Evolutionary conservation across 2,329 filamentous ascomycete genomes (phyloP).

Genomic region (Ophiostoma sp.): DNA sequence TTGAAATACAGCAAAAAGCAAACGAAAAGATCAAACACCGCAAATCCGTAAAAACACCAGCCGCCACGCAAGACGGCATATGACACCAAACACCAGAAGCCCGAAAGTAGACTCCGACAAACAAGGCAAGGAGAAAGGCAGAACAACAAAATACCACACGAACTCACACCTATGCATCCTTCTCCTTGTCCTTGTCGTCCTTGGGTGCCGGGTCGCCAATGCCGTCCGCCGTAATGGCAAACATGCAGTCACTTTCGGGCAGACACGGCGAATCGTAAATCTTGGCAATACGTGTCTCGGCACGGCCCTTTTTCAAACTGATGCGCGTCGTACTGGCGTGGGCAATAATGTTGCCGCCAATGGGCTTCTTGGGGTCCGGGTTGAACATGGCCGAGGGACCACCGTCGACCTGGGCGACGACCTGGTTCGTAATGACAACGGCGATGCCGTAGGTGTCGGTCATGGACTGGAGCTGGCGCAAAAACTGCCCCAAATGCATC

Average conservation of each 20-base stretch:
- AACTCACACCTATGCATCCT: slow-evolving; percentile 17
- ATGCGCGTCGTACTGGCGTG: slow-evolving; percentile 94
- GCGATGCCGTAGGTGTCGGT: slow-evolving; percentile 90
- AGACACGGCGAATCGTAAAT: slow-evolving; percentile 98
- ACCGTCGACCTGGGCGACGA: slow-evolving; percentile 96
- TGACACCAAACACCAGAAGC: slow-evolving; percentile 14
- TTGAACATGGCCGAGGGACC: slow-evolving; percentile 98
- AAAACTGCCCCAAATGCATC: slow-evolving; percentile 83
- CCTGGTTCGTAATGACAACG: slow-evolving; percentile 97
- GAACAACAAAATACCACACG: neutral
- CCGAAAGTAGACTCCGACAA: neutral
- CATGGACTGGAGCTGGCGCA: slow-evolving; percentile 78
- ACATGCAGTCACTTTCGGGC: slow-evolving; percentile 93
- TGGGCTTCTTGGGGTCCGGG: slow-evolving; percentile 97
- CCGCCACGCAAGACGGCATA: slow-evolving; percentile 8
- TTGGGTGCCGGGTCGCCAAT: slow-evolving; percentile 96
- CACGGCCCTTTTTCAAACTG: slow-evolving; percentile 92
- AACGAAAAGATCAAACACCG: slow-evolving; percentile 3
- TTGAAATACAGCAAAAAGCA: neutral
- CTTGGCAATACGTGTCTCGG: slow-evolving; percentile 95
- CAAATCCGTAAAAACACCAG: slow-evolving; percentile 18
- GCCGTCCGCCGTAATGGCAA: slow-evolving; percentile 95
- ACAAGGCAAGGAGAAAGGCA: neutral
- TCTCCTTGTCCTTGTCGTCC: slow-evolving; percentile 71
- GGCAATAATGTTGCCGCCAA: slow-evolving; percentile 97